Percentiles rank a stretch among this genome's conserved stretches.
Conservation (phyloP, 768 basidiomycete species). For the Boletus subparvulus region DNA sequence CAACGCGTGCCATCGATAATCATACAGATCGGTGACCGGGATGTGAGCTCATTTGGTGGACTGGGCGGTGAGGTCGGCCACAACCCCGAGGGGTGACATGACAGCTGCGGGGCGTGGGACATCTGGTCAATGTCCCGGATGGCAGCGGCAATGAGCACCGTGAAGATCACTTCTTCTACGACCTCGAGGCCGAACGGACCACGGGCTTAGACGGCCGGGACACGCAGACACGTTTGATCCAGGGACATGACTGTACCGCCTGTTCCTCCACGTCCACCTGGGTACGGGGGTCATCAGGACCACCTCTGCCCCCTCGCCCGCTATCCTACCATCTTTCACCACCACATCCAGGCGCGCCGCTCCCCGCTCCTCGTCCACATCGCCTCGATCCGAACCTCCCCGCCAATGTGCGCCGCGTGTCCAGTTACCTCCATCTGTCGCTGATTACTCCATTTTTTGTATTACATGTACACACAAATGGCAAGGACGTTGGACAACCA, state of each 20-base stretch:
- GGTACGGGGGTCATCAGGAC: neutral
- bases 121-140: too few relatives aligned
- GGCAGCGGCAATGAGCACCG: too few relatives aligned
- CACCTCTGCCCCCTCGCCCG: conserved; percentile 43
- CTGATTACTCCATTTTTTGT: conserved; percentile 21
- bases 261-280: conserved; percentile 25
- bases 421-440: conserved; percentile 4
- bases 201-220: too few relatives aligned
- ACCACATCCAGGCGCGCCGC: conserved; percentile 47
- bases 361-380: conserved; percentile 66
- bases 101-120: too few relatives aligned
- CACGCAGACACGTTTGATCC: neutral
- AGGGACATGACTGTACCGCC: conserved; percentile 31
- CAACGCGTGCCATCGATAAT: too few relatives aligned
- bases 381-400: conserved; percentile 59
- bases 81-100: too few relatives aligned
- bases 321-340: conserved; percentile 26
- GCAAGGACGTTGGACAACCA: conserved; percentile 60
- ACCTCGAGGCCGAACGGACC: too few relatives aligned
- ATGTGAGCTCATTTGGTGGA: too few relatives aligned
- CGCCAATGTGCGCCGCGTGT: conserved; percentile 52
- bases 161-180: too few relatives aligned
- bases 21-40: too few relatives aligned
- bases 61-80: too few relatives aligned
- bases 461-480: conserved; percentile 50